Conservation (phyloP, 1,284 basidiomycete species). For the Fomitopsis schrenkii region DNA sequence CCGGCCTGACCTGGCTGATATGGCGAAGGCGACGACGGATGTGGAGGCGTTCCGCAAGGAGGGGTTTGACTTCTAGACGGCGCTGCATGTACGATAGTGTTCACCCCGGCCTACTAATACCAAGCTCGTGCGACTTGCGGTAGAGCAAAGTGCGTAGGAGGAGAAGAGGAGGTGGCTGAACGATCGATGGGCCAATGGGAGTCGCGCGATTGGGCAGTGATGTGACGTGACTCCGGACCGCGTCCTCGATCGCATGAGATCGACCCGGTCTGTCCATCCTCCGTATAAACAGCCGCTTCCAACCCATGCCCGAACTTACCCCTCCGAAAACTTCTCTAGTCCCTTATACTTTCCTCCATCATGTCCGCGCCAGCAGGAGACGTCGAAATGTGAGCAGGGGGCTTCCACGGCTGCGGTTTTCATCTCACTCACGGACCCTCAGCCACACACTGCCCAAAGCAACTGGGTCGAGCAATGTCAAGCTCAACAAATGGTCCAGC, state of each 20-base stretch:
- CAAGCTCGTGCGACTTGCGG: neutral
- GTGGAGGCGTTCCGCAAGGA: conserved; percentile 71
- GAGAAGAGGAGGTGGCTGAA: neutral
- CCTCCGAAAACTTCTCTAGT: neutral
- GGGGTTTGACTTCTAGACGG: conserved; percentile 78
- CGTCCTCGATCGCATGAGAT: conserved; percentile 5
- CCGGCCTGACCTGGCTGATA: conserved; percentile 59
- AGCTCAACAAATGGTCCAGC: conserved; percentile 69
- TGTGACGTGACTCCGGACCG: conserved; percentile 7
- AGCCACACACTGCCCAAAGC: conserved; percentile 41
- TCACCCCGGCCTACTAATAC: neutral
- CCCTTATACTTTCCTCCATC: neutral
- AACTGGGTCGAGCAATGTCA: conserved; percentile 33
- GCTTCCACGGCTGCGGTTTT: neutral
- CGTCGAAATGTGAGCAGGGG: conserved; percentile 52
- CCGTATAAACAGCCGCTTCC: conserved; percentile 1
- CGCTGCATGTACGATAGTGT: neutral
- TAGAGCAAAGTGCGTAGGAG: neutral
- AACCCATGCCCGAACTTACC: neutral
- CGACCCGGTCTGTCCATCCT: neutral
- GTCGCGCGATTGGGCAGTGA: conserved; percentile 9
- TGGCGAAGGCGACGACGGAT: conserved; percentile 51
- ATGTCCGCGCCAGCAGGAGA: conserved; percentile 26
- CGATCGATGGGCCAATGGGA: neutral
- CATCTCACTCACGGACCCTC: conserved; percentile 4